These are phyloP conservation scores for Boletus patriciae DNA, from an alignment of 768 basidiomycete genomes.

Conservation along the genomic window DNA sequence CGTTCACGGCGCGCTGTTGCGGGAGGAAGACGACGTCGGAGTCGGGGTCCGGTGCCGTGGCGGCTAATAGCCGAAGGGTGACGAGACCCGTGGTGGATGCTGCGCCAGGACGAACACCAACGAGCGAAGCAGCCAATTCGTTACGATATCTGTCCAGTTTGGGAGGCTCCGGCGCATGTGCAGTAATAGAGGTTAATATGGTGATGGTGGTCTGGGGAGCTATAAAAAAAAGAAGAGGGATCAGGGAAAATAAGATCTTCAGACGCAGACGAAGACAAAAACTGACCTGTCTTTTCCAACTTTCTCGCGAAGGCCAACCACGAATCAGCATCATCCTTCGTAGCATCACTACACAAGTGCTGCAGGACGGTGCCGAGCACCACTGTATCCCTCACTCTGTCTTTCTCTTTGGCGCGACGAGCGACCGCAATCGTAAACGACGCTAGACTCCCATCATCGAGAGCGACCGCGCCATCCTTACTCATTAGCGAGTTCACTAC, in stretches of 20 bases:
- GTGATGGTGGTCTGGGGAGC: constrained; percentile 71
- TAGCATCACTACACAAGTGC: constrained; percentile 57
- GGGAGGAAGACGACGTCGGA: constrained; percentile 84
- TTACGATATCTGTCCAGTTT: constrained; percentile 82
- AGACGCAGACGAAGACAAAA: not conserved
- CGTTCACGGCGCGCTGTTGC: constrained; percentile 80
- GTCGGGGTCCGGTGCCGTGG: constrained; percentile 73
- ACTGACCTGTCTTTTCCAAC: constrained; percentile 61
- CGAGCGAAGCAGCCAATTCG: constrained; percentile 80
- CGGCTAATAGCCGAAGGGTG: constrained; percentile 64
- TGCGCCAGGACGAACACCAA: constrained; percentile 61
- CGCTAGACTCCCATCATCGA: constrained; percentile 22
- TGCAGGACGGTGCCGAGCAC: constrained; percentile 62
- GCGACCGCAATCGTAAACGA: constrained; percentile 38
- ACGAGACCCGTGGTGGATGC: constrained; percentile 71
- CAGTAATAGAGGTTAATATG: constrained; percentile 60
- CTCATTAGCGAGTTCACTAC: constrained; percentile 39
- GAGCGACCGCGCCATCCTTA: constrained; percentile 23
- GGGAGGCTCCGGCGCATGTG: constrained; percentile 64
- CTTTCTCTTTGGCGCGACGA: constrained; percentile 33
- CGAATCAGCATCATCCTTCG: constrained; percentile 63
- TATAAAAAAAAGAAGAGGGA: constrained; percentile 27
- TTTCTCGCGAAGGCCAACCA: constrained; percentile 75
- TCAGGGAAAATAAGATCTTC: not conserved
- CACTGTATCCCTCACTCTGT: constrained; percentile 55